Evolutionary conservation across 139 green algal genomes (phyloP), one percentile per base, ranked within the genome.

Genomic region (Closterium sp.): DNA sequence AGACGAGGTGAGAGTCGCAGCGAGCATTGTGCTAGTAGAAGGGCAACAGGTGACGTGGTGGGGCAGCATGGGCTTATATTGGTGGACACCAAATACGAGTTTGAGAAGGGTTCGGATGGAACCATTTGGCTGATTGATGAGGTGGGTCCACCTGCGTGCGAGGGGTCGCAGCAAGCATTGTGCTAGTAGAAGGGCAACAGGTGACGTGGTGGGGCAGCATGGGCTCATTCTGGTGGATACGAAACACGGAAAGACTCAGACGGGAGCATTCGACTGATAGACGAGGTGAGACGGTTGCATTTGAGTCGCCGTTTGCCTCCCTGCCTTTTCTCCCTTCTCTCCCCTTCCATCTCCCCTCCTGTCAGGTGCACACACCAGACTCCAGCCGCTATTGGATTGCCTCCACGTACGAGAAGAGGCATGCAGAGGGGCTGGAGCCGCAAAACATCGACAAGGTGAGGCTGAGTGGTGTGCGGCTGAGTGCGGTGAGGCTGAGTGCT

Each of bases 391-490:
- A 99, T 95, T 99, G 98, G 98, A 85, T 99, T 17, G 96, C 96
- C 2, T 95, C 97, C 93, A 97, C 91, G 0, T 99, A 99, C 89
- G 96, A 97, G 87, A 94, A 95, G 92, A 94, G 97, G 27, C 96
- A 97, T 89, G 95, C 95, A 10, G 93, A 93, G 0, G 97, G 96
- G 0, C 90, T 97, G 92, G 98, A 99, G 95, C 98, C 70, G 27
- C 95, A 99, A 94, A 99, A 97, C 95, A 98, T 99, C 19, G 98
- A 99, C 96, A 99, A 99, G 96, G 92, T 93, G 28, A 79, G 62
- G 62, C n/a, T n/a, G n/a, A n/a, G n/a, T n/a, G n/a, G n/a, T n/a
- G n/a, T n/a, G n/a, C n/a, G n/a, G n/a, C n/a, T n/a, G n/a, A n/a
- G n/a, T n/a, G n/a, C n/a, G n/a, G n/a, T n/a, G n/a, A n/a, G n/a